A percentile compares a stretch with the other conserved stretches of the same genome.
Conservation (phyloP, 768 basidiomycete genomes). For the Suillus americanus region DNA sequence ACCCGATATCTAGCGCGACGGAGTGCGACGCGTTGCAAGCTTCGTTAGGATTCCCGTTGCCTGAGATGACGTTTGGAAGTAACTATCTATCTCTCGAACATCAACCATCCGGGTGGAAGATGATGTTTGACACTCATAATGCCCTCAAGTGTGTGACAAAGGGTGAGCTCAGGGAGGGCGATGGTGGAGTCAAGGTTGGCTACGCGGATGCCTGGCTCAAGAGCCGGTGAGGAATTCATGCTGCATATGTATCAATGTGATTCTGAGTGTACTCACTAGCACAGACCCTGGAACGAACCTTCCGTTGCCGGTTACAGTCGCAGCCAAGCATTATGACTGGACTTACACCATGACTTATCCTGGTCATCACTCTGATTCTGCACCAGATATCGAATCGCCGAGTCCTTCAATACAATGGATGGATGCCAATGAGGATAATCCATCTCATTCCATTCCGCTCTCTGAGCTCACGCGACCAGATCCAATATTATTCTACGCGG, state of each 20-base stretch:
- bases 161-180: conserved; percentile 73
- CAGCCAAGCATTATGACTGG: conserved; percentile 94
- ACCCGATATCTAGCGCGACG: conserved; percentile 76
- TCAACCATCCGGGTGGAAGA: conserved; percentile 57
- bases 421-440: conserved; percentile 55
- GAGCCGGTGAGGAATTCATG: conserved; percentile 59
- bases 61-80: conserved; percentile 96
- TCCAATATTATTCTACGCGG: conserved; percentile 97
- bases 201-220: conserved; percentile 94
- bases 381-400: conserved; percentile 2
- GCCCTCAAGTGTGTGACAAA: conserved; percentile 74
- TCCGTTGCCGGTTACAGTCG: conserved; percentile 68
- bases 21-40: conserved; percentile 72
- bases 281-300: conserved; percentile 63
- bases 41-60: conserved; percentile 72
- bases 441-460: conserved; percentile 72
- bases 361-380: conserved; percentile 45
- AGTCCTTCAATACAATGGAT: conserved; percentile 41
- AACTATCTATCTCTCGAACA: conserved; percentile 75
- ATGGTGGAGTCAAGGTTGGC: conserved; percentile 91
- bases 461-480: conserved; percentile 84
- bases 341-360: conserved; percentile 91
- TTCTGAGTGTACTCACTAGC: conserved; percentile 42
- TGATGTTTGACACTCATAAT: conserved; percentile 63
- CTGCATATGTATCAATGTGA: conserved; percentile 9